Base-by-base conservation (phyloP, 2,329 filamentous ascomycete genomes). In the Ascochyta viciae-villosae region DNA sequence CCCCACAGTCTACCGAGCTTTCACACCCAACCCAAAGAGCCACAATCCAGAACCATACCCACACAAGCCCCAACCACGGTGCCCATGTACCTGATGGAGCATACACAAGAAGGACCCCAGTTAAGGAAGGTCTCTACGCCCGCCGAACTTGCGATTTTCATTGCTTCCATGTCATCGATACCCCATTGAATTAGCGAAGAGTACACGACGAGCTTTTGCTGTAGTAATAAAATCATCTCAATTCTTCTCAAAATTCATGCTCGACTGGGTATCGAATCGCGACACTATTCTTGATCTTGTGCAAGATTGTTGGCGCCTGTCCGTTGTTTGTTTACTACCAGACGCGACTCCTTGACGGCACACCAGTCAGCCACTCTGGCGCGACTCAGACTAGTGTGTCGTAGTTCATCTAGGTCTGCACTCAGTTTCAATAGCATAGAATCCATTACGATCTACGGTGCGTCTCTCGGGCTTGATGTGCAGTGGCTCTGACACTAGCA, bases 151-250 rank as follows among this genome's bases (percentile, higher is more conserved):
- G 53, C 53, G 10, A 19, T 47, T 51, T 56, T 56, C 37, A 56
- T 56, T 35, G 34, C 45, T 34, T 56, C 53, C 39, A 39, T 56
- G 38, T 39, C 53, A 47, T 51, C 47, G 53, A 56, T 51, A 56
- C 53, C 53, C 53, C 53, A 51, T 39, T 56, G 53, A 56, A 26
- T 43, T 56, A 40, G 35, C 35, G 23, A 27, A 41, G 34, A 41
- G 23, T 29, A 50, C 35, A 26, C 10, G 35, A 41, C 10, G 29
- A 42, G 35, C 34, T 47, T 42, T 46, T 9, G n/a, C 42, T n/a
- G 2, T 23, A 50, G 9, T 33, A 13, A 46, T 15, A 50, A 33
- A 47, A 23, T 6, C 16, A 42, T 47, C 6, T 12, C 26, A 40
- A 8, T 46, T 31, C 15, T 38, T 12, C n/a, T 12, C 4, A n/a